These are phyloP conservation scores for Prunus mira DNA, from an alignment of 306 rosid genomes.

Conservation along the genomic window DNA sequence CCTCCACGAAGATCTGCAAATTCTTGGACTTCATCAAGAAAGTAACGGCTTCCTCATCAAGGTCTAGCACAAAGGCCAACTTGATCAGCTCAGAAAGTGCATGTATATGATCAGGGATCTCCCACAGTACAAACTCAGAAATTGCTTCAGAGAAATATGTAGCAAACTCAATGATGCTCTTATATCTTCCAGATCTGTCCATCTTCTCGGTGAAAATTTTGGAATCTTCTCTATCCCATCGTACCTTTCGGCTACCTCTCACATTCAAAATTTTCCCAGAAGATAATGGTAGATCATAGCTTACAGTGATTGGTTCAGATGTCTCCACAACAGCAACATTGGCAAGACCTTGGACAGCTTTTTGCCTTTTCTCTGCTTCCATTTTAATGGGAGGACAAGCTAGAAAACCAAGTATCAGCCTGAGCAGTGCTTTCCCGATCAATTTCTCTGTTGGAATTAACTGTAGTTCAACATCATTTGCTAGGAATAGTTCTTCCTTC, in stretches of 20 bases:
- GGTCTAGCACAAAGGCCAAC: constrained; percentile 46
- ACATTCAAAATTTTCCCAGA: constrained; percentile 32
- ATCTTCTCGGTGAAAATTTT: constrained; percentile 38
- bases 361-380: constrained; percentile 50
- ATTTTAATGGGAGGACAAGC: constrained; percentile 47
- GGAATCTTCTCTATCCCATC: constrained; percentile 43
- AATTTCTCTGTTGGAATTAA: constrained; percentile 25
- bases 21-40: constrained; percentile 63
- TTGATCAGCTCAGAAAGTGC: constrained; percentile 56
- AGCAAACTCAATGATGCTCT: constrained; percentile 42
- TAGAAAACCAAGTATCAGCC: constrained; percentile 64
- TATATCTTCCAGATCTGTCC: constrained; percentile 23
- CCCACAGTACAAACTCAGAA: constrained; percentile 52
- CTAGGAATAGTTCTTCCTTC: constrained; percentile 33
- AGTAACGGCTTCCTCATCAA: constrained; percentile 45
- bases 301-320: constrained; percentile 35
- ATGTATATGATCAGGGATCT: constrained; percentile 40
- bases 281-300: constrained; percentile 40
- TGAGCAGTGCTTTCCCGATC: constrained; percentile 43
- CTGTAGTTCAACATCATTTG: constrained; percentile 11
- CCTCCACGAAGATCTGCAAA: constrained; percentile 60
- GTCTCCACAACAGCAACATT: constrained; percentile 39
- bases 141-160: constrained; percentile 59
- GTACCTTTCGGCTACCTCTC: constrained; percentile 34
- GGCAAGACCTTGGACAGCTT: constrained; percentile 48